phyloP scores from a whole-genome alignment of 306 rosid species.

The Inga oerstediana region DNA sequence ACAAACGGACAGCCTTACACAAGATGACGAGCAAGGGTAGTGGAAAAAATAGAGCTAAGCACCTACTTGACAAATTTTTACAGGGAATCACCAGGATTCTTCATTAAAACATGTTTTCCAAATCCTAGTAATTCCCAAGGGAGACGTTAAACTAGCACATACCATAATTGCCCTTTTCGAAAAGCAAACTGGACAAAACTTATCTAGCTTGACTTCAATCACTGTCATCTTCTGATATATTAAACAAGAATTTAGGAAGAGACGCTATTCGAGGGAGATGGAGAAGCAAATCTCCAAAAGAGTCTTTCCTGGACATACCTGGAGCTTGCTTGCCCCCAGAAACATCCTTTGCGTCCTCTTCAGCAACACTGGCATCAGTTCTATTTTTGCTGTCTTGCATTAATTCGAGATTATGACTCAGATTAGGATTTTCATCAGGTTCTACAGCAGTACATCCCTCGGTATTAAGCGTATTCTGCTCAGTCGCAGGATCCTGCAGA shows the following conservation, averaged over 20 bases:
- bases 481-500: conserved; percentile 64
- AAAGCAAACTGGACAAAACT: conserved; percentile 17
- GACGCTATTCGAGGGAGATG: conserved; percentile 85
- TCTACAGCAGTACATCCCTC: conserved; percentile 38
- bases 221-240: conserved; percentile 68
- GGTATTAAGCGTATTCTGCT: conserved; percentile 35
- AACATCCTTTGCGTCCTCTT: conserved; percentile 47
- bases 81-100: conserved; percentile 43
- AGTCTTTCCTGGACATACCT: conserved; percentile 85
- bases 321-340: conserved; percentile 50
- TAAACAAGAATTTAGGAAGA: conserved; percentile 75
- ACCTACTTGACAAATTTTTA: conserved; percentile 32
- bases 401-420: neutral
- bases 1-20: conserved; percentile 29
- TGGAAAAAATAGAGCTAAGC: neutral
- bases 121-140: conserved; percentile 50
- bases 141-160: conserved; percentile 18
- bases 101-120: conserved; percentile 75
- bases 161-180: conserved; percentile 7
- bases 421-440: conserved; percentile 31
- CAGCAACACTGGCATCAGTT: conserved; percentile 41
- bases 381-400: conserved; percentile 17
- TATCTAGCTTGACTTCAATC: conserved; percentile 44
- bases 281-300: conserved; percentile 69
- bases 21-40: neutral